These are phyloP conservation scores for Neofusicoccum umdonicola DNA, from an alignment of 2,329 filamentous ascomycete genomes.

Conservation along the genomic window DNA sequence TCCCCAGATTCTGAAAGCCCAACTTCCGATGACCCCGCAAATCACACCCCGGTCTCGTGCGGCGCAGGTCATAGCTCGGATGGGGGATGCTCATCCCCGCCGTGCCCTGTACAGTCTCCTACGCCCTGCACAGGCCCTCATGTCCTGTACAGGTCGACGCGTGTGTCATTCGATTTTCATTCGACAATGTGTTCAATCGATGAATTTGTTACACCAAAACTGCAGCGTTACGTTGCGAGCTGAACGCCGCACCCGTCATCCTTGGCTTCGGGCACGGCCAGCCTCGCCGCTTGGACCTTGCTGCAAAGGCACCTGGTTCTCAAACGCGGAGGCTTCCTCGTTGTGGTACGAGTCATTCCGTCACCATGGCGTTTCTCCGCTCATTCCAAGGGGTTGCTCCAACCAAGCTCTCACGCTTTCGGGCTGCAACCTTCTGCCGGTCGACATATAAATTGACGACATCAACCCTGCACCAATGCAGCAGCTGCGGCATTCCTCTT, in stretches of 20 bases:
- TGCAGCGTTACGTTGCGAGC: not conserved
- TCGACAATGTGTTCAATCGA: not conserved
- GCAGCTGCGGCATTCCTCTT: constrained; percentile 13
- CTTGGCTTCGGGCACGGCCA: not conserved
- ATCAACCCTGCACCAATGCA: not conserved
- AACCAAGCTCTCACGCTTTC: not conserved
- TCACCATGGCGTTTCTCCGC: not conserved
- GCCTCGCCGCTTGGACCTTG: not conserved
- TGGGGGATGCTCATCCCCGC: not conserved
- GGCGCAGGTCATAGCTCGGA: not conserved
- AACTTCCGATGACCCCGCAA: not conserved
- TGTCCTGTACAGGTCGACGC: not conserved
- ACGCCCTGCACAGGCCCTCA: not conserved
- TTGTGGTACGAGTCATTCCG: not conserved
- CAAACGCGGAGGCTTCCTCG: not conserved
- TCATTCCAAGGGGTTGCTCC: not conserved
- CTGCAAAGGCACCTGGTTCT: not conserved
- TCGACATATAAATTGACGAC: not conserved
- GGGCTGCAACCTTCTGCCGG: not conserved
- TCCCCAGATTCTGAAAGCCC: not conserved
- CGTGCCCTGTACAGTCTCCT: not conserved
- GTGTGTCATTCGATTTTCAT: not conserved
- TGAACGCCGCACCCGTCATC: not conserved
- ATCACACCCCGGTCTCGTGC: not conserved
- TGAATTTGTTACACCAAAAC: not conserved